These are phyloP conservation scores for Schwanniomyces vanrijiae DNA, from an alignment of 805 yeast species.

Conservation along the genomic window DNA sequence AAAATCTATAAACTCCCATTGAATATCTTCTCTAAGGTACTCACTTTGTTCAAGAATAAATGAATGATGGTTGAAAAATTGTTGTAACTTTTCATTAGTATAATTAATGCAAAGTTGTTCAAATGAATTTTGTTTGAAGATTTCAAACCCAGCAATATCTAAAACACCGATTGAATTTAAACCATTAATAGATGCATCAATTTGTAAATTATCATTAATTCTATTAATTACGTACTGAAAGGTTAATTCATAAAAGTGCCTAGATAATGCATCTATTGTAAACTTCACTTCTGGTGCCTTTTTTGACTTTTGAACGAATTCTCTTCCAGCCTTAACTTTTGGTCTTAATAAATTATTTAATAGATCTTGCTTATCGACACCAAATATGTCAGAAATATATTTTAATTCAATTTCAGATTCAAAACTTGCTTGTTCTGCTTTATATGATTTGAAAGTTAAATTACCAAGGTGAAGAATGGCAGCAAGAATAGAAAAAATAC, in stretches of 20 bases:
- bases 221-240: constrained; percentile 75
- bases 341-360: constrained; percentile 70
- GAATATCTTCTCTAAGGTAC: constrained; percentile 56
- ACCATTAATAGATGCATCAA: constrained; percentile 24
- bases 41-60: constrained; percentile 62
- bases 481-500: constrained; percentile 68
- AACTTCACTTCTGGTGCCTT: constrained; percentile 77
- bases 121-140: constrained; percentile 55
- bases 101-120: constrained; percentile 62
- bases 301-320: constrained; percentile 76
- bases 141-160: constrained; percentile 65
- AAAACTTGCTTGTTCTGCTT: constrained; percentile 75
- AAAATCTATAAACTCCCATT: constrained; percentile 82
- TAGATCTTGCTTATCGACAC: constrained; percentile 52
- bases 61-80: constrained; percentile 62
- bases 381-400: constrained; percentile 60
- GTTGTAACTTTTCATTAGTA: constrained; percentile 61
- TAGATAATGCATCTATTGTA: constrained; percentile 84
- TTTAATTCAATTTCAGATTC: constrained; percentile 50
- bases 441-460: constrained; percentile 64
- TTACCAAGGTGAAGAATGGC: constrained; percentile 85
- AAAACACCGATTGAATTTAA: constrained; percentile 53
- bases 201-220: constrained; percentile 64
- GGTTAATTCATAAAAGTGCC: constrained; percentile 78
- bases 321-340: constrained; percentile 88